Percentiles rank a stretch among this genome's conserved stretches.
These are phyloP conservation scores for Ogataea hybrid DNA, from an alignment of 1,139 yeast genomes.

Conservation along the genomic window DNA sequence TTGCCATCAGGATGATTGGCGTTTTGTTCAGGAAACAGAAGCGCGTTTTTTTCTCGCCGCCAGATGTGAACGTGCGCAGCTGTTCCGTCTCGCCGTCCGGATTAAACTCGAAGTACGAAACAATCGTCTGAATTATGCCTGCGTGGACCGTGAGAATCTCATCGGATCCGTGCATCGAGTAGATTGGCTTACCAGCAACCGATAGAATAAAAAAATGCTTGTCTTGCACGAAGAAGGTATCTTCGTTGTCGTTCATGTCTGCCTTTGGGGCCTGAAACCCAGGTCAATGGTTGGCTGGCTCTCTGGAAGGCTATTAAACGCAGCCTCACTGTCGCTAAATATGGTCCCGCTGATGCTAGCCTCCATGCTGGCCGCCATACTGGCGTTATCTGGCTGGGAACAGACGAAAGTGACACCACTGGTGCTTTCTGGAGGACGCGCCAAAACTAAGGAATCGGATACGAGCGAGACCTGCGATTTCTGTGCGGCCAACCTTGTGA, in stretches of 20 bases:
- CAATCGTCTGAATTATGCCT: constrained; percentile 68
- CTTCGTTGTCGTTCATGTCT: constrained; percentile 28
- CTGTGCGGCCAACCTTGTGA: constrained; percentile 12
- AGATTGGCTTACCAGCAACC: constrained; percentile 90
- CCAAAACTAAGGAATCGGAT: constrained; percentile 21
- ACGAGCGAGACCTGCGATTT: constrained; percentile 25
- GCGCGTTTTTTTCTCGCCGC: constrained; percentile 36
- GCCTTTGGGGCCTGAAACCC: constrained; percentile 22
- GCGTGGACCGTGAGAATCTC: constrained; percentile 69
- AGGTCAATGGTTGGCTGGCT: constrained; percentile 14
- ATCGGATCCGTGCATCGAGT: constrained; percentile 75
- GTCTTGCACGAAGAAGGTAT: constrained; percentile 41
- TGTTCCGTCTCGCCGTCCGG: constrained; percentile 28
- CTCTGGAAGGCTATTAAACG: constrained; percentile 6
- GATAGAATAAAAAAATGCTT: constrained; percentile 81
- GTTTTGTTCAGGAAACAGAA: constrained; percentile 61
- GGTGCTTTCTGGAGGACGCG: constrained; percentile 22
- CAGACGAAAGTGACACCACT: constrained; percentile 24
- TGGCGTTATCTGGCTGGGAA: constrained; percentile 9
- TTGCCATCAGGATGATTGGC: constrained; percentile 75
- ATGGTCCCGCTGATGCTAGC: constrained; percentile 20
- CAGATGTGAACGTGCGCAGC: constrained; percentile 41
- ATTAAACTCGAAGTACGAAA: constrained; percentile 55
- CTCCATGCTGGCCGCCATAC: constrained; percentile 17
- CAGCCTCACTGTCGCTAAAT: constrained; percentile 18